phyloP scores from a whole-genome alignment of 2,329 filamentous ascomycete species.

The Fusarium albosuccineum region DNA sequence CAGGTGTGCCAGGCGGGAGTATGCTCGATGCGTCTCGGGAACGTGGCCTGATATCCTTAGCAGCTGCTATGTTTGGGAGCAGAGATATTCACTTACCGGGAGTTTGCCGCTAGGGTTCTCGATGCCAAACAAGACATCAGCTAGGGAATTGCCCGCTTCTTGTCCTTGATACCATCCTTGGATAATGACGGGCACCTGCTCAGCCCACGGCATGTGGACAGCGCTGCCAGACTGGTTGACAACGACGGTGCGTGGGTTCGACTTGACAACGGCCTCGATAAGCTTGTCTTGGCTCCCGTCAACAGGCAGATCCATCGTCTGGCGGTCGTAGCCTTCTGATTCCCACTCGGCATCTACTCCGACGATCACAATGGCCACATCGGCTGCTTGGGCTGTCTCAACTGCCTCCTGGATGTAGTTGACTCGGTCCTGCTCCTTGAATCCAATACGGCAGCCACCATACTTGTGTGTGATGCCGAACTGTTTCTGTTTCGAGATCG shows the following conservation, averaged over 20 bases:
- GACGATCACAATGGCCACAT: slow-evolving; percentile 76
- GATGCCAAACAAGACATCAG: slow-evolving; percentile 76
- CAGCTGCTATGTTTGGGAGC: neutral
- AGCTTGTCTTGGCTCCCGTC: slow-evolving; percentile 68
- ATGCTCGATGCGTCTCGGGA: slow-evolving; percentile 73
- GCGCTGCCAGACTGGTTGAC: slow-evolving; percentile 63
- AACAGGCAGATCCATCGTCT: slow-evolving; percentile 77
- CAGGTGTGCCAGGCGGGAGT: slow-evolving; percentile 80
- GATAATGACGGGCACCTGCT: slow-evolving; percentile 73
- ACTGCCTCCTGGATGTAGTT: slow-evolving; percentile 75
- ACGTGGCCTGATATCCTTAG: slow-evolving; percentile 65
- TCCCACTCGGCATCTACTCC: slow-evolving; percentile 82
- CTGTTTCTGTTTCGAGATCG: slow-evolving; percentile 69
- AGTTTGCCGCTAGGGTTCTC: slow-evolving; percentile 77
- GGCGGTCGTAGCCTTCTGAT: slow-evolving; percentile 79
- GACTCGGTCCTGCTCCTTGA: slow-evolving; percentile 73
- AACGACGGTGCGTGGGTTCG: slow-evolving; percentile 75
- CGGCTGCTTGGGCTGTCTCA: slow-evolving; percentile 69
- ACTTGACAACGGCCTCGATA: slow-evolving; percentile 70
- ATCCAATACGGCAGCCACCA: slow-evolving; percentile 78
- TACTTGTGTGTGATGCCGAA: slow-evolving; percentile 73
- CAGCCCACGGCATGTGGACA: slow-evolving; percentile 75
- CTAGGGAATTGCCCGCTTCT: slow-evolving; percentile 77
- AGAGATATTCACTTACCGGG: slow-evolving; percentile 59
- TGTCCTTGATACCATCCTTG: slow-evolving; percentile 69